Evolutionary conservation across 768 basidiomycete species (phyloP).

Genomic region (Plicaturopsis crispa): DNA sequence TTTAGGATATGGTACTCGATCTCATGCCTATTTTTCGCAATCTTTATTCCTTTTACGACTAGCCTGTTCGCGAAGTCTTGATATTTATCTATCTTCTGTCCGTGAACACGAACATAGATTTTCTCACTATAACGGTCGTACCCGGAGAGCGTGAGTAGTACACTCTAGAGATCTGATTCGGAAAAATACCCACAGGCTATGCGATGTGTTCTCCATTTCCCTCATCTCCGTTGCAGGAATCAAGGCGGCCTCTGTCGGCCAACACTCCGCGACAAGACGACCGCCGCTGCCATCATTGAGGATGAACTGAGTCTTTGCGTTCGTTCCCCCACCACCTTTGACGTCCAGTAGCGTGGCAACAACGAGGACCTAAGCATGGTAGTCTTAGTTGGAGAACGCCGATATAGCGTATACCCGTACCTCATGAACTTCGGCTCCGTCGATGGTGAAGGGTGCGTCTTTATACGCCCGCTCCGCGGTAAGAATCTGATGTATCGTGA

Average conservation of each 20-base stretch:
- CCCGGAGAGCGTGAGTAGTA: no score
- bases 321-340: slow-evolving; percentile 10
- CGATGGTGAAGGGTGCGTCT: slow-evolving; percentile 37
- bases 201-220: no score
- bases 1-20: no score
- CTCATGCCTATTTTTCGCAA: no score
- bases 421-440: slow-evolving; percentile 29
- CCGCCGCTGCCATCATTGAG: slow-evolving; percentile 33
- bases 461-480: slow-evolving; percentile 32
- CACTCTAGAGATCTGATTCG: no score
- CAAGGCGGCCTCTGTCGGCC: neutral
- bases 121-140: no score
- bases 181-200: no score
- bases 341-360: slow-evolving; percentile 39
- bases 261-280: slow-evolving; percentile 4
- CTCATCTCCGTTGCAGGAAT: no score
- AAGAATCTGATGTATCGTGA: slow-evolving; percentile 48
- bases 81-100: no score
- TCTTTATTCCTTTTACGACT: no score
- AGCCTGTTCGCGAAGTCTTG: no score
- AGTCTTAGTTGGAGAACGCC: slow-evolving; percentile 21
- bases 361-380: slow-evolving; percentile 32
- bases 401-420: slow-evolving; percentile 18
- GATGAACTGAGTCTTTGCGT: slow-evolving; percentile 7
- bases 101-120: no score